phyloP scores from a whole-genome alignment of 2,329 filamentous ascomycete genomes.

The Sporothrix pallida region DNA sequence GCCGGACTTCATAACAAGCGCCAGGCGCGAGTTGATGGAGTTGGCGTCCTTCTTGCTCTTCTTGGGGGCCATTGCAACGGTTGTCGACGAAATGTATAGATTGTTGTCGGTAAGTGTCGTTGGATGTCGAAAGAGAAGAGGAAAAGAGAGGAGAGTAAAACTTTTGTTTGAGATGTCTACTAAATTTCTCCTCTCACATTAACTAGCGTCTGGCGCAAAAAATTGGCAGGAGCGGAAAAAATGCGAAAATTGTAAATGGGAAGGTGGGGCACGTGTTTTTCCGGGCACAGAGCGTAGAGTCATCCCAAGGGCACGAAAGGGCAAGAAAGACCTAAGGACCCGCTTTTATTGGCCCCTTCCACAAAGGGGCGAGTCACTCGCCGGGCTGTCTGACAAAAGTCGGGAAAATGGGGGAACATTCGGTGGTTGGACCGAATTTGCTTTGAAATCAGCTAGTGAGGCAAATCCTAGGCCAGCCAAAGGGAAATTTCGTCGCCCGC shows the following conservation, averaged over 20 bases:
- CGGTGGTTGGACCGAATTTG: constrained; percentile 42
- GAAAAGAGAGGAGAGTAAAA: constrained; percentile 1
- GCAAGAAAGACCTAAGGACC: constrained; percentile 48
- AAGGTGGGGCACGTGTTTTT: constrained; percentile 34
- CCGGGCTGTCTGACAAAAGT: constrained; percentile 19
- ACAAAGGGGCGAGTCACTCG: constrained; percentile 27
- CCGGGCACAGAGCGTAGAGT: constrained; percentile 29
- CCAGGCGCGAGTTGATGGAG: constrained; percentile 63
- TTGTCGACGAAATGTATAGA: constrained; percentile 45
- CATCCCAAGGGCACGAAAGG: constrained; percentile 26
- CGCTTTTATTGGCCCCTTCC: constrained; percentile 41
- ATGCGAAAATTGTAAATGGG: constrained; percentile 21
- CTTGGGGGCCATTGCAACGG: constrained; percentile 66
- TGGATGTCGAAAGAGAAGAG: constrained; percentile 29
- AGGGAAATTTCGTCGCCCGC: constrained; percentile 23
- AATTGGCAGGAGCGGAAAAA: constrained; percentile 25
- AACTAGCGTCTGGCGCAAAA: neutral
- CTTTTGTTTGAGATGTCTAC: neutral
- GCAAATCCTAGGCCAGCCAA: constrained; percentile 31
- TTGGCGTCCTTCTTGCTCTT: constrained; percentile 65
- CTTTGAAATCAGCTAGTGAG: constrained; percentile 60
- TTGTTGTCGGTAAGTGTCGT: constrained; percentile 33
- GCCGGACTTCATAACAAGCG: constrained; percentile 68
- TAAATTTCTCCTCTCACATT: neutral
- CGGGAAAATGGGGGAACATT: constrained; percentile 36